Conservation (phyloP, 2,329 filamentous ascomycete species). For the Stagonosporopsis rhizophila region DNA sequence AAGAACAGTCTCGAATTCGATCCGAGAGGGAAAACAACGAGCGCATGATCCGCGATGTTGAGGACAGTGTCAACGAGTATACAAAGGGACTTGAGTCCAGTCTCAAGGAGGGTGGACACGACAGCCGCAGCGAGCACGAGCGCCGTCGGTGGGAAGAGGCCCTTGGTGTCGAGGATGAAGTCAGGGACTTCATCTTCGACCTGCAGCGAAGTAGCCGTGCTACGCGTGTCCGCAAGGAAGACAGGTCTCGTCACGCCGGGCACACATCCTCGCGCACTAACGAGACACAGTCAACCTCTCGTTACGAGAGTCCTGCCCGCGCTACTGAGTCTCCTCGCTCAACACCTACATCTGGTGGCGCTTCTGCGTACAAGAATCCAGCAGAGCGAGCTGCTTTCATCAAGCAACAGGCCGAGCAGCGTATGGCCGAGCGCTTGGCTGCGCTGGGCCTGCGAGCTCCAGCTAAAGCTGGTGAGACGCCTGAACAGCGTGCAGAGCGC, state of each 20-base stretch:
- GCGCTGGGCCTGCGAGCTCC: slow-evolving; percentile 90
- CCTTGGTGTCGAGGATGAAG: slow-evolving; percentile 93
- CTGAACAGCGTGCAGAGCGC: slow-evolving; percentile 84
- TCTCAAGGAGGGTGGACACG: slow-evolving; percentile 80
- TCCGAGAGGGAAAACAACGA: slow-evolving; percentile 94
- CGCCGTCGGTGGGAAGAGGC: slow-evolving; percentile 94
- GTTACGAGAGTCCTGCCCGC: slow-evolving; percentile 60
- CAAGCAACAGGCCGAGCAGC: slow-evolving; percentile 94
- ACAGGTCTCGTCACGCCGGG: slow-evolving; percentile 41
- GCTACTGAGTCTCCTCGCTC: slow-evolving; percentile 61
- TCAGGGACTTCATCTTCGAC: slow-evolving; percentile 98
- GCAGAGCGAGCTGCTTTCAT: slow-evolving; percentile 96
- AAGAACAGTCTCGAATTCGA: slow-evolving; percentile 81
- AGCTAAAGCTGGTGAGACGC: slow-evolving; percentile 77
- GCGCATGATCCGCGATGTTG: slow-evolving; percentile 94
- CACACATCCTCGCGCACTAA: slow-evolving; percentile 53
- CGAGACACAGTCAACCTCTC: slow-evolving; percentile 44
- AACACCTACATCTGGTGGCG: slow-evolving; percentile 61
- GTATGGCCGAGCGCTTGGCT: slow-evolving; percentile 94
- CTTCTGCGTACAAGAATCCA: slow-evolving; percentile 83
- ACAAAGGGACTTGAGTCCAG: slow-evolving; percentile 82
- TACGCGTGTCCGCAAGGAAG: slow-evolving; percentile 70
- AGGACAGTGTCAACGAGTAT: slow-evolving; percentile 93
- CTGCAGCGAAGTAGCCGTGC: slow-evolving; percentile 85
- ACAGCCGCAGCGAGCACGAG: slow-evolving; percentile 85